These are phyloP conservation scores for Verticillium isaacii DNA, from an alignment of 2,329 filamentous ascomycete species.

Conservation along the genomic window DNA sequence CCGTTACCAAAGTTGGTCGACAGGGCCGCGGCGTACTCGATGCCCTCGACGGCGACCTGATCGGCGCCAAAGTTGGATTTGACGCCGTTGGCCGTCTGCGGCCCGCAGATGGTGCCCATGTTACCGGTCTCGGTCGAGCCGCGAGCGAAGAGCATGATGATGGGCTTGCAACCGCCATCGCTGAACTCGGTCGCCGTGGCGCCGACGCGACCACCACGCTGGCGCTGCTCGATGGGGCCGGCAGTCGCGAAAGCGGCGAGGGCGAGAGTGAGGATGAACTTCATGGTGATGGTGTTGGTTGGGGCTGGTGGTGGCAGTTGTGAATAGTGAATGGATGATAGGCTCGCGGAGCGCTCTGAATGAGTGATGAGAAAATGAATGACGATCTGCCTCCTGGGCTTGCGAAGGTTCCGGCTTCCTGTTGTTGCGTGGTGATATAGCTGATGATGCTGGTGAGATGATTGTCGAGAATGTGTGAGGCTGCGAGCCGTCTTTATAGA, in stretches of 20 bases:
- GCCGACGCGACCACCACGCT: conserved; percentile 11
- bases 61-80: conserved; percentile 14
- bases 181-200: conserved; percentile 17
- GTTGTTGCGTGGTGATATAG: background rate
- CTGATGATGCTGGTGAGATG: background rate
- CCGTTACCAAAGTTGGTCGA: conserved; percentile 23
- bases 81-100: conserved; percentile 14
- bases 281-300: conserved; percentile 10
- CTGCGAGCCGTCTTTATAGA: background rate
- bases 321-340: background rate
- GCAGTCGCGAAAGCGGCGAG: conserved; percentile 10
- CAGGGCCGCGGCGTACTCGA: conserved; percentile 30
- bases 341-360: background rate
- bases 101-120: conserved; percentile 15
- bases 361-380: conserved; percentile 2
- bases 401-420: conserved; percentile 1
- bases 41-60: conserved; percentile 15
- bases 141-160: conserved; percentile 20
- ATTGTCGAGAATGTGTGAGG: background rate
- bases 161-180: conserved; percentile 16
- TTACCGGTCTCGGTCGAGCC: conserved; percentile 15
- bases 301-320: background rate
- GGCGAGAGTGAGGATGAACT: conserved; percentile 8
- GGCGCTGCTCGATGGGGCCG: conserved; percentile 9
- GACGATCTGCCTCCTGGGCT: conserved; percentile 11